phyloP scores from a whole-genome alignment of 1,284 basidiomycete species.

The Wallemia mellicola region DNA sequence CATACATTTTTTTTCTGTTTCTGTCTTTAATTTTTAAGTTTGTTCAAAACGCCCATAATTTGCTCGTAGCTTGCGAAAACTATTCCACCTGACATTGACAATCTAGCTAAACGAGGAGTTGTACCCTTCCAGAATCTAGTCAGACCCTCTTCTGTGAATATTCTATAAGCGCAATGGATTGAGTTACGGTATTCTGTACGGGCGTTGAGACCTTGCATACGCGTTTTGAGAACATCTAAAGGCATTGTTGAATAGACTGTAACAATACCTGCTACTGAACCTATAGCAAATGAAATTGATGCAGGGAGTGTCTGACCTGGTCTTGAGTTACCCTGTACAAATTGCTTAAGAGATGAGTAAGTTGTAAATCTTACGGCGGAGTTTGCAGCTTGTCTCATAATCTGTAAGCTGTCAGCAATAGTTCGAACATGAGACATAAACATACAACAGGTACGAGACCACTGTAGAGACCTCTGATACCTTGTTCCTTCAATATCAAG shows the following conservation, averaged over 20 bases:
- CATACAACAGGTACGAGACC: slow-evolving; percentile 75
- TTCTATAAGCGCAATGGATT: slow-evolving; percentile 74
- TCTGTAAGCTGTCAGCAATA: slow-evolving; percentile 20
- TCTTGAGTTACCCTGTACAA: slow-evolving; percentile 52
- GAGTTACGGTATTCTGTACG: slow-evolving; percentile 59
- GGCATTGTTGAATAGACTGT: slow-evolving; percentile 41
- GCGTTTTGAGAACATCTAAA: slow-evolving; percentile 57
- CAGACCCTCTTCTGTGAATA: slow-evolving; percentile 65
- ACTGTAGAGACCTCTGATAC: slow-evolving; percentile 45
- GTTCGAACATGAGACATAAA: slow-evolving; percentile 6
- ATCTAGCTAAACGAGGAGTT: slow-evolving; percentile 50
- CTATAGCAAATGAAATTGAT: slow-evolving; percentile 76
- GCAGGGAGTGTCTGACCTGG: slow-evolving; percentile 60
- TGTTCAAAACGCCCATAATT: slow-evolving; percentile 21
- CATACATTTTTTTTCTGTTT: neutral
- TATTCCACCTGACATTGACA: slow-evolving; percentile 67
- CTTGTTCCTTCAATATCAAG: slow-evolving; percentile 57
- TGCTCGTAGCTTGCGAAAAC: slow-evolving; percentile 82
- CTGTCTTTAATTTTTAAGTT: neutral
- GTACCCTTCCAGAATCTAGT: slow-evolving; percentile 83
- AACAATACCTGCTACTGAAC: slow-evolving; percentile 69
- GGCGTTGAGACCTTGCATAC: slow-evolving; percentile 81
- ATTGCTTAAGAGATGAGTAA: slow-evolving; percentile 71
- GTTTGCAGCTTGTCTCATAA: slow-evolving; percentile 92
- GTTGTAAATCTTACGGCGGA: slow-evolving; percentile 91